phyloP scores from a whole-genome alignment of 2,329 filamentous ascomycete species.

The Rutstroemia sp. region DNA sequence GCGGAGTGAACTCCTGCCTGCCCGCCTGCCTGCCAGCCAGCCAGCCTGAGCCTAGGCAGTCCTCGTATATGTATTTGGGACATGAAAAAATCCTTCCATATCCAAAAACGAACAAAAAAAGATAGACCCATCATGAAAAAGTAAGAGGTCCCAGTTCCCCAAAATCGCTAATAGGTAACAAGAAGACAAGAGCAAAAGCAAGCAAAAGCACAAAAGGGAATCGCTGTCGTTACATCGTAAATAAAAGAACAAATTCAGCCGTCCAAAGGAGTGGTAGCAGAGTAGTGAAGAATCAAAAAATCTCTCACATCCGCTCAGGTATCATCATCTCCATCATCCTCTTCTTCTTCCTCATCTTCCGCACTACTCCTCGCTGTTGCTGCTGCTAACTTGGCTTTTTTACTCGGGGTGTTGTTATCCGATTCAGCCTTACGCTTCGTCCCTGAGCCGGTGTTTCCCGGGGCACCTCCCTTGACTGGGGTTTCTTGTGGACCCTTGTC shows the following conservation, averaged over 20 bases:
- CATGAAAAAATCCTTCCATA: constrained; percentile 9
- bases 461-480: constrained; percentile 27
- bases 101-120: background rate
- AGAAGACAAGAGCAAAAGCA: constrained; percentile 13
- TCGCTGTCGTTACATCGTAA: constrained; percentile 27
- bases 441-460: constrained; percentile 31
- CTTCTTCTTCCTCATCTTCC: constrained; percentile 29
- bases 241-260: constrained; percentile 17
- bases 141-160: background rate
- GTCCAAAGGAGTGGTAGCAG: background rate
- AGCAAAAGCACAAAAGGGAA: constrained; percentile 11
- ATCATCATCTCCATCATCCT: constrained; percentile 27
- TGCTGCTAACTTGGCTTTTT: constrained; percentile 42
- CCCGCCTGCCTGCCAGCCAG: background rate
- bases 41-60: constrained; percentile 6
- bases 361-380: constrained; percentile 27
- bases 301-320: constrained; percentile 10
- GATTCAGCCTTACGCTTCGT: constrained; percentile 56
- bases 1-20: constrained; percentile 6
- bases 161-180: constrained; percentile 17
- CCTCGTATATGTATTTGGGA: background rate
- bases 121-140: background rate
- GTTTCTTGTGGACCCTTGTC: constrained; percentile 31
- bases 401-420: constrained; percentile 41
- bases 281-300: constrained; percentile 10